phyloP scores from a whole-genome alignment of 257 asterid genomes.

The Penstemon eatonii region DNA sequence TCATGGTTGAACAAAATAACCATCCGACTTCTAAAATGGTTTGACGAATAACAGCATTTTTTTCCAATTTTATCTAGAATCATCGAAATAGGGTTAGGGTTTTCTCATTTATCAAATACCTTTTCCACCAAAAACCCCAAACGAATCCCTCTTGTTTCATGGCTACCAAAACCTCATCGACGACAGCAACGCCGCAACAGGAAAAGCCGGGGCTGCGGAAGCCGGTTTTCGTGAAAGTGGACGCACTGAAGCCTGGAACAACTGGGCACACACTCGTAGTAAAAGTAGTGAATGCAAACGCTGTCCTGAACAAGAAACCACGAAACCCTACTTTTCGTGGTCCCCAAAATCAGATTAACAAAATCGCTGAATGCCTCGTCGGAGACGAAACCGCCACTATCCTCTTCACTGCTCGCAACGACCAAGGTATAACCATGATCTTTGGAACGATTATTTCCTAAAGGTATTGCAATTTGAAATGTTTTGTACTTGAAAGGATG shows the following conservation, averaged over 20 bases:
- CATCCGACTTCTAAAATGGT: background rate
- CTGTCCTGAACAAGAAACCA: constrained; percentile 73
- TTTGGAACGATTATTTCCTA: background rate
- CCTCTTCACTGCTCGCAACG: constrained; percentile 82
- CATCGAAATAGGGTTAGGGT: constrained; percentile 59
- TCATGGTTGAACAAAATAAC: background rate
- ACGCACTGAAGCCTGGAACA: constrained; percentile 68
- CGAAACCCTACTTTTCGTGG: constrained; percentile 56
- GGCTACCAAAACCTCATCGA: constrained; percentile 54
- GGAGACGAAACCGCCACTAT: constrained; percentile 83
- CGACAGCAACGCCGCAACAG: constrained; percentile 38
- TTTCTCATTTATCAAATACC: constrained; percentile 8
- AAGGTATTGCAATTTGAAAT: background rate
- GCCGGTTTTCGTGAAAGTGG: constrained; percentile 73
- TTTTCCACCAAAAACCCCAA: constrained; percentile 18
- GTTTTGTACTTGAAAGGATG: background rate
- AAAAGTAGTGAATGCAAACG: constrained; percentile 61
- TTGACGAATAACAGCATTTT: background rate
- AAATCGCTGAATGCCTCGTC: constrained; percentile 75
- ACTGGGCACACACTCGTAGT: constrained; percentile 63
- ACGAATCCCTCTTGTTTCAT: constrained; percentile 22
- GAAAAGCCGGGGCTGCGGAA: constrained; percentile 60
- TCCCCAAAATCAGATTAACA: constrained; percentile 47
- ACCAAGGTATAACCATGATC: constrained; percentile 48
- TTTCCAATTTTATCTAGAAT: background rate